Base-by-base conservation (phyloP, 192 early-diverging fungal genomes). In the Gorgonomyces haynaldii region DNA sequence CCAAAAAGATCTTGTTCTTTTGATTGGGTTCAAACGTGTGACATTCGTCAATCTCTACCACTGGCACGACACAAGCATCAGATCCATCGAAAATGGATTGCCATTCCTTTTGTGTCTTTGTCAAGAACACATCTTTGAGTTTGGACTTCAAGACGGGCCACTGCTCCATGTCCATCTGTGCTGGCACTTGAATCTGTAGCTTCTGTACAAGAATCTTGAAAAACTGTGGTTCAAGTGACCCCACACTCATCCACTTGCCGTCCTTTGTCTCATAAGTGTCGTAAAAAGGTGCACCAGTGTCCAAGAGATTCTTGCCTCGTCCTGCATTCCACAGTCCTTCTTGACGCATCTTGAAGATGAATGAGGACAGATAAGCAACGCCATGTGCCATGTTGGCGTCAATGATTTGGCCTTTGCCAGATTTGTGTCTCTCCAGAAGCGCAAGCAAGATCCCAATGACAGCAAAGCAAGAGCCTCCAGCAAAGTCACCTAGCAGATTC, bases 61-160 rank as follows among this genome's bases (percentile, higher is more conserved):
- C 64, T n/a, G 81, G 81, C 12, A 76, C 76, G 7, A 70, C 69
- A 51, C 81, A 83, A 0, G 81, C 79, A 58, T 83, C 81, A 3
- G 64, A 73, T 7, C 58, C 53, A 25, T 71, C 55, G 63, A 80
- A 81, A 16, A 83, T 58, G 17, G 49, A 39, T 2, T 51, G 57
- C 81, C 81, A 83, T 58, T 83, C 79, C 0, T 50, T 63, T 32
- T 70, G 77, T 0, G 79, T 81, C 57, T 78, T 81, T 8, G 48
- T 34, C n/a, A 36, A 31, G 45, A 83, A 82, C 6, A 66, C 52
- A 4, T 42, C 45, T 6, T 39, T 49, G 41, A 82, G 79, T 25
- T 54, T 29, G 9, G 41, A 26, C 35, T 75, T 73, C 62, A 74
- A 62, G n/a, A 40, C 51, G 1, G 65, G 66, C 80, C 80, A 81